Conservation (phyloP, 176 grass and related monocot species). For the Dendrocalamus sinicus region DNA sequence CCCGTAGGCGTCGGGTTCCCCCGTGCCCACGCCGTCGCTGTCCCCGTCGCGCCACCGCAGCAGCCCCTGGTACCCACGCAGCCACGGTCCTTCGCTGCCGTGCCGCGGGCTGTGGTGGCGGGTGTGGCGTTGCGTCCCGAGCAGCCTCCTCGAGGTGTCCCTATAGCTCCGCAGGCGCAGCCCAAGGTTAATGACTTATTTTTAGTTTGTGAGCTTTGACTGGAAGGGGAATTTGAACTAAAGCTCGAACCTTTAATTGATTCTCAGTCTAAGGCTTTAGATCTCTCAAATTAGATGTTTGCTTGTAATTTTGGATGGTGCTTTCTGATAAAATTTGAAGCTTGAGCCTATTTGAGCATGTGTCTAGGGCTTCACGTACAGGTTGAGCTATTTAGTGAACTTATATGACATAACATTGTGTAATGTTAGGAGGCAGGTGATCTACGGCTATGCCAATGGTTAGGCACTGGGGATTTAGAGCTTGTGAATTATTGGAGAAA, state of each 20-base stretch:
- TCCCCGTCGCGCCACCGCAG: constrained; percentile 26
- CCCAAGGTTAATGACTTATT: constrained; percentile 53
- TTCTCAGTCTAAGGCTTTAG: neutral
- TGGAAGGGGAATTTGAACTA: constrained; percentile 5
- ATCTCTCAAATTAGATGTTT: neutral
- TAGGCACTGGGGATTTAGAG: neutral
- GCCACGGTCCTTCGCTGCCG: constrained; percentile 30
- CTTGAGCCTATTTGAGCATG: neutral
- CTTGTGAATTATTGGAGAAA: neutral
- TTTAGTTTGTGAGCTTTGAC: neutral
- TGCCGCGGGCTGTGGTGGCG: constrained; percentile 35
- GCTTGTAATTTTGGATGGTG: neutral
- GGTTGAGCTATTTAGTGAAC: constrained; percentile 23
- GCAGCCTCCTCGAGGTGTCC: constrained; percentile 49
- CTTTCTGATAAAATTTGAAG: neutral
- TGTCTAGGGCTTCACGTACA: neutral
- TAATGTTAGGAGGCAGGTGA: neutral
- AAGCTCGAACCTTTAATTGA: neutral
- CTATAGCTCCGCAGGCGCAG: constrained; percentile 45
- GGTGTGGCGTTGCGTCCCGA: constrained; percentile 28
- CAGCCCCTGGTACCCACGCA: constrained; percentile 39
- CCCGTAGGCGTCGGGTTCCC: constrained; percentile 30
- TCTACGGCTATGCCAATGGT: neutral
- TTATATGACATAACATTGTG: neutral
- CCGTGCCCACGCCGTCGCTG: constrained; percentile 49